Evolutionary conservation across 176 grass and related monocot species (phyloP).

Genomic region (Oryza officinalis): DNA sequence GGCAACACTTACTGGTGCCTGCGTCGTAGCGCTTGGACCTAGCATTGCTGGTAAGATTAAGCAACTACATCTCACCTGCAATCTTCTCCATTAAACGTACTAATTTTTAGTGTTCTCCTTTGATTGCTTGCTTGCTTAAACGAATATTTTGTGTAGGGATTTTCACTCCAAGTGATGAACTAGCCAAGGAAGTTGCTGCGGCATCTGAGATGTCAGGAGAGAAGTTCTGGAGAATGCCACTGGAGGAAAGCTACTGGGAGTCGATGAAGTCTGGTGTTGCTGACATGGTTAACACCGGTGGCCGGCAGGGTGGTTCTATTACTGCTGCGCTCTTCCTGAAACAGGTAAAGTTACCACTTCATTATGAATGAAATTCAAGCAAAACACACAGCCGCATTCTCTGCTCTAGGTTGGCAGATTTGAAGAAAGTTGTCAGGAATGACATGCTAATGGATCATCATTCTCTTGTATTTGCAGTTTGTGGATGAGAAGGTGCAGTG

Average conservation of each 20-base stretch:
- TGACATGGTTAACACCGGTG: conserved; percentile 93
- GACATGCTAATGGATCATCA: neutral
- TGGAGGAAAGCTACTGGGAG: conserved; percentile 97
- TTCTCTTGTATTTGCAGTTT: conserved; percentile 50
- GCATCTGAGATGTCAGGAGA: conserved; percentile 86
- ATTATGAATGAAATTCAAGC: neutral
- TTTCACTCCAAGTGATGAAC: conserved; percentile 86
- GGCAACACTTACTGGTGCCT: conserved; percentile 91
- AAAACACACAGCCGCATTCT: neutral
- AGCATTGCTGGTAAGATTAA: conserved; percentile 74
- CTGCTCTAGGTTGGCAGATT: neutral
- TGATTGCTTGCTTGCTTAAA: conserved; percentile 8
- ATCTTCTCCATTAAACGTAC: neutral
- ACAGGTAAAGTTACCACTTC: conserved; percentile 56
- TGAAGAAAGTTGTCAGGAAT: neutral
- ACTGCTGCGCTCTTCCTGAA: conserved; percentile 91
- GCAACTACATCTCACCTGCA: neutral
- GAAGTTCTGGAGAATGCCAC: conserved; percentile 91
- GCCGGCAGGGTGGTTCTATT: conserved; percentile 85
- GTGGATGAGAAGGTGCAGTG: conserved; percentile 97
- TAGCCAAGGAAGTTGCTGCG: conserved; percentile 74
- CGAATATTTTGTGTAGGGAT: conserved; percentile 47
- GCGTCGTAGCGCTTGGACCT: conserved; percentile 80
- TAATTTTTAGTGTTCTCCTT: neutral
- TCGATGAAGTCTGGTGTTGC: conserved; percentile 92